phyloP scores from a whole-genome alignment of 179 eudicot genomes.

The Silene coronaria region DNA sequence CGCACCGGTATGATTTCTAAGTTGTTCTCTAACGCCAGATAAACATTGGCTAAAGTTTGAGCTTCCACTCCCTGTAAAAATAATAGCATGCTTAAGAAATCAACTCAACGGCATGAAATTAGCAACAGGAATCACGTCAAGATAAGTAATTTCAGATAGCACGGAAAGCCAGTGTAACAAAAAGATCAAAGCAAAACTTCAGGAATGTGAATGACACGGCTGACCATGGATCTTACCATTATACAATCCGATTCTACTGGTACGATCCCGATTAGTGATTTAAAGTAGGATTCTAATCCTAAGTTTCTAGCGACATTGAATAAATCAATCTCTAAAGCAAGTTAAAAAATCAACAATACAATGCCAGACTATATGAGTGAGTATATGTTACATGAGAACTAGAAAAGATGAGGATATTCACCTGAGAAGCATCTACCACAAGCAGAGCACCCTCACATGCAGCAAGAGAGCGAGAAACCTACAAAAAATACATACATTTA shows the following conservation, averaged over 20 bases:
- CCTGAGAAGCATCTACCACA: constrained; percentile 96
- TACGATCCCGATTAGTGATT: too few species aligned
- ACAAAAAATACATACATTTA: neutral
- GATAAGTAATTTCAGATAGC: neutral
- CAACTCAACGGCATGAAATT: neutral
- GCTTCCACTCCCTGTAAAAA: constrained; percentile 93
- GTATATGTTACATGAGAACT: neutral
- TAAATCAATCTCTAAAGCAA: too few species aligned
- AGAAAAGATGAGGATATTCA: constrained; percentile 24
- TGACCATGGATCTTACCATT: too few species aligned
- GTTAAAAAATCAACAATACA: too few species aligned
- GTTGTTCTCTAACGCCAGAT: constrained; percentile 90
- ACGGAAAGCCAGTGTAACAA: neutral
- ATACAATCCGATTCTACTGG: too few species aligned
- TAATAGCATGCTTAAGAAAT: neutral
- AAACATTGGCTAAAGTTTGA: constrained; percentile 92
- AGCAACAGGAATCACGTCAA: constrained; percentile 1
- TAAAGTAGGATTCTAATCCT: too few species aligned
- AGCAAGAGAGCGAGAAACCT: constrained; percentile 99
- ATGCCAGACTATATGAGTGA: neutral
- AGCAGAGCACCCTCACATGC: constrained; percentile 99
- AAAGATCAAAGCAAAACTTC: neutral
- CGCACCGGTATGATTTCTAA: constrained; percentile 92
- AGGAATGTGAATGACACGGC: neutral
- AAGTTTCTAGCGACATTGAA: too few species aligned